phyloP scores from a whole-genome alignment of 2,329 filamentous ascomycete genomes.

The Sclerotinia minor region DNA sequence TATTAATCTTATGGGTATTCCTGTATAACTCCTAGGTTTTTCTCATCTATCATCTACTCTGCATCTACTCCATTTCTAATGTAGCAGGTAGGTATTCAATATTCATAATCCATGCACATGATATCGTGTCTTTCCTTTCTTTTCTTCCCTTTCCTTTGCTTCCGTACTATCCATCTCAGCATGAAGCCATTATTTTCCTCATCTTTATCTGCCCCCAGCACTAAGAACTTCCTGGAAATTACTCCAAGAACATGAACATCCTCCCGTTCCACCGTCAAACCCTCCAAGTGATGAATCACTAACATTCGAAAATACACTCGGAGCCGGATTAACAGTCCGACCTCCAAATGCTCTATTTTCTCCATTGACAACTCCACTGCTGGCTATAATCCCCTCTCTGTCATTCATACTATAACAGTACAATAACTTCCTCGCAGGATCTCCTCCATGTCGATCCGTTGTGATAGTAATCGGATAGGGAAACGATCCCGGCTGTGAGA shows the following conservation, averaged over 20 bases:
- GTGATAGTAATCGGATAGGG: slow-evolving; percentile 63
- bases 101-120: slow-evolving; percentile 9
- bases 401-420: slow-evolving; percentile 55
- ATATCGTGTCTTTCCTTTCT: slow-evolving; percentile 11
- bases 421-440: slow-evolving; percentile 52
- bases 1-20: slow-evolving; percentile 1
- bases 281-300: slow-evolving; percentile 54
- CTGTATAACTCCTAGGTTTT: neutral
- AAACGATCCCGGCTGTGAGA: slow-evolving; percentile 55
- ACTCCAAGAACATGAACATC: slow-evolving; percentile 62
- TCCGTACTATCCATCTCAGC: neutral
- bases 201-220: slow-evolving; percentile 4
- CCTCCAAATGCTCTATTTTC: slow-evolving; percentile 55
- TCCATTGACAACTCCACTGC: slow-evolving; percentile 48
- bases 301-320: slow-evolving; percentile 36
- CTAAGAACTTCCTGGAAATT: slow-evolving; percentile 45
- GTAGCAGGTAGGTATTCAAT: slow-evolving; percentile 10
- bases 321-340: slow-evolving; percentile 53
- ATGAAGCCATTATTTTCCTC: neutral
- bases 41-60: slow-evolving; percentile 20
- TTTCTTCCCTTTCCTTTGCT: neutral
- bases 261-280: slow-evolving; percentile 62
- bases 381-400: slow-evolving; percentile 48
- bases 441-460: slow-evolving; percentile 63
- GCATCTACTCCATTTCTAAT: slow-evolving; percentile 4